Conservation (phyloP, 1,284 basidiomycete genomes). For the Papiliotrema nemorosa region DNA sequence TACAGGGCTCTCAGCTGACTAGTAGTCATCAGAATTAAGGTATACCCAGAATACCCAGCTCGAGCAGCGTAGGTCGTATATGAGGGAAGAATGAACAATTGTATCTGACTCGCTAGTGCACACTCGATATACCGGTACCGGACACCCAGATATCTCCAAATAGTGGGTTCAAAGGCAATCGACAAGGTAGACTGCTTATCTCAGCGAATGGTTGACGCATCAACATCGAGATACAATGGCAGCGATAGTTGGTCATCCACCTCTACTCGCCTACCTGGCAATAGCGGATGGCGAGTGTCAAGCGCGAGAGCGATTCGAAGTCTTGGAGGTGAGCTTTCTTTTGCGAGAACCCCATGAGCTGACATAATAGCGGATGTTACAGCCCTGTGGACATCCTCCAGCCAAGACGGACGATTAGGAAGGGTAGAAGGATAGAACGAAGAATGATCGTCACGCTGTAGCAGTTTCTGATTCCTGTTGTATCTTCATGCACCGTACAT, state of each 20-base stretch:
- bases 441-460: no score
- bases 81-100: background rate
- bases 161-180: constrained; percentile 58
- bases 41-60: constrained; percentile 93
- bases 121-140: constrained; percentile 91
- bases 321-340: constrained; percentile 72
- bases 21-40: constrained; percentile 67
- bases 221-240: constrained; percentile 93
- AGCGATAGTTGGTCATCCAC: constrained; percentile 86
- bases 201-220: constrained; percentile 94
- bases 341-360: background rate
- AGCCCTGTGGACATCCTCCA: constrained; percentile 96
- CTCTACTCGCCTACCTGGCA: constrained; percentile 78
- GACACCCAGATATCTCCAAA: constrained; percentile 90
- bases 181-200: constrained; percentile 4
- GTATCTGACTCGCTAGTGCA: constrained; percentile 61
- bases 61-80: constrained; percentile 68
- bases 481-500: background rate
- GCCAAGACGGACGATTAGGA: constrained; percentile 76
- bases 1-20: background rate
- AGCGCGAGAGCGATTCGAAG: constrained; percentile 88
- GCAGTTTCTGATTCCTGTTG: constrained; percentile 8
- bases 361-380: constrained; percentile 76
- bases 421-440: constrained; percentile 1
- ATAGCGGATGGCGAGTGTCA: constrained; percentile 90